phyloP scores from a whole-genome alignment of 2,329 filamentous ascomycete species.

The Epichloe aotearoae region DNA sequence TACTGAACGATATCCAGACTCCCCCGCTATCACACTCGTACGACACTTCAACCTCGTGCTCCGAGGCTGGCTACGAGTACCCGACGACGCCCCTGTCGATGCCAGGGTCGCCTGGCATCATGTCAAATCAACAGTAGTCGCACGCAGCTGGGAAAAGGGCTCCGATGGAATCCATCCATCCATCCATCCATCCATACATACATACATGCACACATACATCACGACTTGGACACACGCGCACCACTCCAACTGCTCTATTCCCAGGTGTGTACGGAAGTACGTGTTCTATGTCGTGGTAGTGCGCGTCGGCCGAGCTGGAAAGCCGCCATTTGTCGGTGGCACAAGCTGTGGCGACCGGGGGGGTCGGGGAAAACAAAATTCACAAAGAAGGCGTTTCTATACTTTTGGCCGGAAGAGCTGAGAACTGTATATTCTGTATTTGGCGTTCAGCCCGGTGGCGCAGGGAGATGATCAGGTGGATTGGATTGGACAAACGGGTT shows the following conservation, averaged over 20 bases:
- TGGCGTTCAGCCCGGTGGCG: conserved; percentile 4
- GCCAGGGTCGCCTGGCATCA: conserved; percentile 50
- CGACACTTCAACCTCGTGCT: conserved; percentile 52
- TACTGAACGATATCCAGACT: conserved; percentile 38
- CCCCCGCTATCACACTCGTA: conserved; percentile 64
- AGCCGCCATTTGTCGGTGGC: neutral
- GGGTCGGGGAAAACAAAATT: neutral
- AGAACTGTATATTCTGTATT: neutral
- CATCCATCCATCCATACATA: neutral
- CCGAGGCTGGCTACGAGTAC: conserved; percentile 49
- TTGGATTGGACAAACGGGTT: too few relatives aligned
- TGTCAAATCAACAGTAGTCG: conserved; percentile 13
- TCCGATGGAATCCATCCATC: too few relatives aligned
- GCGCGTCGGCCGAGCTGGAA: neutral
- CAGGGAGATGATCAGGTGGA: neutral
- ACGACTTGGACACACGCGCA: too few relatives aligned
- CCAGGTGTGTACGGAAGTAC: too few relatives aligned
- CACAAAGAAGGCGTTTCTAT: neutral
- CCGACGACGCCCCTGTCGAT: conserved; percentile 62
- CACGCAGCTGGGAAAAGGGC: too few relatives aligned
- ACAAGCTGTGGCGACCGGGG: neutral
- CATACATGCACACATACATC: too few relatives aligned
- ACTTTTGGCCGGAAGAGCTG: neutral
- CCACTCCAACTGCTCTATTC: too few relatives aligned
- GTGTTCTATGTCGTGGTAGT: neutral